Evolutionary conservation across 495 filamentous ascomycete species (phyloP).

Genomic region (Penicillium pancosmium): DNA sequence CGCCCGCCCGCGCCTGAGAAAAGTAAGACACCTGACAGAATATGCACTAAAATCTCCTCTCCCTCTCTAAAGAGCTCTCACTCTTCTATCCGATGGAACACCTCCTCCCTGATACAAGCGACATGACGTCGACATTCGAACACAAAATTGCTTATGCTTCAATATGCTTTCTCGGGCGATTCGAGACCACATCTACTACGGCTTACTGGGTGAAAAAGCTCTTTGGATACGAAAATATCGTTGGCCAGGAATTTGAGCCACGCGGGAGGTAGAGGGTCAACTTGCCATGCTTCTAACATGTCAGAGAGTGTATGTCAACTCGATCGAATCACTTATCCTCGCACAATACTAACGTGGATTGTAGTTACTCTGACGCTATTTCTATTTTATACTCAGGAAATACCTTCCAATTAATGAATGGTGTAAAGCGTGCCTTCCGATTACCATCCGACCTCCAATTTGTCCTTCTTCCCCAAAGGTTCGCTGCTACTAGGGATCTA

Average conservation of each 20-base stretch:
- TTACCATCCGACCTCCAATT: no score
- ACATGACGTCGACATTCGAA: neutral
- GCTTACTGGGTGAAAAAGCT: neutral
- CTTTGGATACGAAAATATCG: neutral
- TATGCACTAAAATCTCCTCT: neutral
- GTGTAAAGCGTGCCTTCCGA: no score
- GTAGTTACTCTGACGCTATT: no score
- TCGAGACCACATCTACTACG: neutral
- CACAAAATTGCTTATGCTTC: neutral
- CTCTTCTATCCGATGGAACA: neutral
- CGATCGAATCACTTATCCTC: no score
- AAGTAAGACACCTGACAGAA: no score
- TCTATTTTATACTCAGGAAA: no score
- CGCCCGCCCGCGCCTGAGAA: no score
- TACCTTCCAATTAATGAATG: no score
- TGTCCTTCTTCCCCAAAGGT: no score
- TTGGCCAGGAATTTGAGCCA: neutral
- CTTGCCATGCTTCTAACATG: neutral
- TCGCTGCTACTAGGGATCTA: no score
- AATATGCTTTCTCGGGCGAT: neutral
- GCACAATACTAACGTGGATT: no score
- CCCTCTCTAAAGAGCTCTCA: neutral
- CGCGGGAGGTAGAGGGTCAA: neutral
- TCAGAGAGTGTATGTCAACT: no score
- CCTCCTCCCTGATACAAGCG: neutral